These are phyloP conservation scores for Tolypocladium ophioglossoides DNA, from an alignment of 2,329 filamentous ascomycete genomes.

Conservation along the genomic window DNA sequence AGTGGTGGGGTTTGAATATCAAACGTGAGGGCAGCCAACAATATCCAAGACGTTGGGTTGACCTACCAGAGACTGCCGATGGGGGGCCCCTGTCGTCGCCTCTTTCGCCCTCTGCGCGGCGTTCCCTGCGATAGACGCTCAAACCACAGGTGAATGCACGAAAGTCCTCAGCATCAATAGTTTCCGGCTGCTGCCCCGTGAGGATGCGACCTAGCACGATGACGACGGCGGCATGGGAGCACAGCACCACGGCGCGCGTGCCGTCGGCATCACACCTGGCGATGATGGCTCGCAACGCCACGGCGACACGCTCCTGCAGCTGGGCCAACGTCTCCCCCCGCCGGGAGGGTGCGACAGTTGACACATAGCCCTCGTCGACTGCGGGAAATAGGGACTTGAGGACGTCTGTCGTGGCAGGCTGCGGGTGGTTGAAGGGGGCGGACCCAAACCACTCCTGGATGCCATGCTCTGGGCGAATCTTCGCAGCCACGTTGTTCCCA, in stretches of 20 bases:
- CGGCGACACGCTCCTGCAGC: constrained; percentile 70
- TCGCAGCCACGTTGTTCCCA: constrained; percentile 11
- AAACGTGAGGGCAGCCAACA: not conserved
- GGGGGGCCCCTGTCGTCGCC: not conserved
- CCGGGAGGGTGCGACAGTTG: constrained; percentile 53
- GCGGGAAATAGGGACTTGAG: constrained; percentile 60
- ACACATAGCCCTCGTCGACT: constrained; percentile 45
- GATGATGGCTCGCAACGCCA: constrained; percentile 60
- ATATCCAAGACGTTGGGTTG: not conserved
- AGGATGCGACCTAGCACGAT: constrained; percentile 78
- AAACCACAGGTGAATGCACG: constrained; percentile 74
- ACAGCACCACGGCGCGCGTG: constrained; percentile 64
- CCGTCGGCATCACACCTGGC: constrained; percentile 59
- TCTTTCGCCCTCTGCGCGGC: constrained; percentile 2
- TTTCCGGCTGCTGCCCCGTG: constrained; percentile 66
- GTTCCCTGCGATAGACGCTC: constrained; percentile 46
- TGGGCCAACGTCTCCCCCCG: constrained; percentile 71
- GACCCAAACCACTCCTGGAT: constrained; percentile 85
- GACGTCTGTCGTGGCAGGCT: constrained; percentile 52
- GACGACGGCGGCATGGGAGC: constrained; percentile 80
- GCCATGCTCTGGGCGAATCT: constrained; percentile 45
- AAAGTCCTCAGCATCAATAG: constrained; percentile 68
- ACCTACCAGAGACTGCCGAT: constrained; percentile 1
- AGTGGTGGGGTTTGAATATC: not conserved
- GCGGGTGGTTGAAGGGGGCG: constrained; percentile 76